Percentiles rank a stretch among this genome's conserved stretches.
phyloP scores from a whole-genome alignment of 2,329 filamentous ascomycete genomes.

The Ophiosphaerella herpotricha region DNA sequence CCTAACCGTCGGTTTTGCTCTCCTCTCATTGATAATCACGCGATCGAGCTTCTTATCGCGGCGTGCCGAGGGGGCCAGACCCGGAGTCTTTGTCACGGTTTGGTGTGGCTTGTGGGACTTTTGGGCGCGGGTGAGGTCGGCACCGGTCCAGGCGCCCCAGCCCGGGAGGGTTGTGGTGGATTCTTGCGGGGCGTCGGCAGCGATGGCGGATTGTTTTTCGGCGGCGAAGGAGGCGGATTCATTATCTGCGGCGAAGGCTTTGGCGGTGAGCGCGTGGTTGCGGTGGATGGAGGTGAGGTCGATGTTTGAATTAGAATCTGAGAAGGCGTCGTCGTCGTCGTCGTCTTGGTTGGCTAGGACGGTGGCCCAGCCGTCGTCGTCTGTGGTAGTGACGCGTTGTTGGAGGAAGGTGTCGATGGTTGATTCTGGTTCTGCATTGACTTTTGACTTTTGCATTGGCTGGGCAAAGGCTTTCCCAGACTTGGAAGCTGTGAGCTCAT shows the following conservation, averaged over 20 bases:
- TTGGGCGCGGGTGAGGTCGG: slow-evolving; percentile 54
- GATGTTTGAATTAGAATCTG: slow-evolving; percentile 49
- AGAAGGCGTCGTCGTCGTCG: slow-evolving; percentile 34
- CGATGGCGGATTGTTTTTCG: slow-evolving; percentile 74
- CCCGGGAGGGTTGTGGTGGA: slow-evolving; percentile 86
- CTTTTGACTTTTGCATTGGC: slow-evolving; percentile 22
- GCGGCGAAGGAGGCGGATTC: slow-evolving; percentile 78
- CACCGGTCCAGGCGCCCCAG: slow-evolving; percentile 91
- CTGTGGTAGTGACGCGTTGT: slow-evolving; percentile 37
- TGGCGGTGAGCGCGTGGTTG: slow-evolving; percentile 71
- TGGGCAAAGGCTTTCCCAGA: slow-evolving; percentile 3
- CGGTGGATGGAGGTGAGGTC: slow-evolving; percentile 48
- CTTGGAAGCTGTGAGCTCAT: slow-evolving; percentile 20
- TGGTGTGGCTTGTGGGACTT: slow-evolving; percentile 49
- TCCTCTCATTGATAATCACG: slow-evolving; percentile 93
- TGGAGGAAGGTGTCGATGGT: slow-evolving; percentile 37
- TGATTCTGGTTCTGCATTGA: slow-evolving; percentile 12
- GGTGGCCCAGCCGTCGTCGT: slow-evolving; percentile 52
- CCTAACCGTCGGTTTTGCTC: slow-evolving; percentile 85
- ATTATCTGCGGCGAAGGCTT: slow-evolving; percentile 85
- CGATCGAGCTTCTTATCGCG: slow-evolving; percentile 80
- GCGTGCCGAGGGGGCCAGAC: slow-evolving; percentile 75
- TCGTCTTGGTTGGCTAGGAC: slow-evolving; percentile 46
- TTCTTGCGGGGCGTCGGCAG: slow-evolving; percentile 81
- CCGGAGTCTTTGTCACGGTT: slow-evolving; percentile 67